These are phyloP conservation scores for Russula foetens DNA, from an alignment of 768 basidiomycete species.

Conservation along the genomic window DNA sequence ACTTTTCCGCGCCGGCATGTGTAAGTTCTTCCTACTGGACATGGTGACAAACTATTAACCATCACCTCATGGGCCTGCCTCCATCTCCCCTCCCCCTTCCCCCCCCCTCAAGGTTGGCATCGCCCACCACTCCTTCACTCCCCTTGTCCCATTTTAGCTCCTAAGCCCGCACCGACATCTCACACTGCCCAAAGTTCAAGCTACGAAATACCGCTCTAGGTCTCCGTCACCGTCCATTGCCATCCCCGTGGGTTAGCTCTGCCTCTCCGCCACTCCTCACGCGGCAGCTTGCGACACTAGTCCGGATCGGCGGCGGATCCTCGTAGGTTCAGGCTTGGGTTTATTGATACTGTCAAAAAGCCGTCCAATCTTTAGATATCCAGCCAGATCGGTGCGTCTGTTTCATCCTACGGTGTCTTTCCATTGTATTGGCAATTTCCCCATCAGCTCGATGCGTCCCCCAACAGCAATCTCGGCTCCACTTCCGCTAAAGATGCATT, in stretches of 20 bases:
- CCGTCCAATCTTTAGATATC: conserved; percentile 71
- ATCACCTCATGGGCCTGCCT: conserved; percentile 69
- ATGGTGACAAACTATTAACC: conserved; percentile 64
- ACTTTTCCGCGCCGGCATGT: conserved; percentile 82
- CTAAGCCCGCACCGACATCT: conserved; percentile 74
- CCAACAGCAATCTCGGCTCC: not conserved
- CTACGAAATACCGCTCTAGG: conserved; percentile 57
- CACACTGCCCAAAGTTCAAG: conserved; percentile 67
- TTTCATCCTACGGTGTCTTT: not conserved
- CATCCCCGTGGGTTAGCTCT: conserved; percentile 14
- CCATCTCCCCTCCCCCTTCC: conserved; percentile 45
- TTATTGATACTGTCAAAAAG: conserved; percentile 84
- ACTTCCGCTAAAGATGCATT: conserved; percentile 29
- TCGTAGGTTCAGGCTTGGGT: no score
- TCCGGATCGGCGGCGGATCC: no score
- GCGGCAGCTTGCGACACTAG: conserved; percentile 26
- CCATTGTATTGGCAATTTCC: not conserved
- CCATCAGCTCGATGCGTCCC: no score
- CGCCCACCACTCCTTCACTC: conserved; percentile 33
- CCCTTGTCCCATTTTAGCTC: conserved; percentile 60
- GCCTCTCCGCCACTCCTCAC: not conserved
- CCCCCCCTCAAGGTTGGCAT: conserved; percentile 44
- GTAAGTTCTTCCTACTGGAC: conserved; percentile 77
- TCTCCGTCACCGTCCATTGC: conserved; percentile 35
- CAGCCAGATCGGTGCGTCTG: conserved; percentile 51